Percentiles rank a stretch among this genome's conserved stretches.
phyloP scores from a whole-genome alignment of 305 asterid species.

The Fraxinus angustifolia region DNA sequence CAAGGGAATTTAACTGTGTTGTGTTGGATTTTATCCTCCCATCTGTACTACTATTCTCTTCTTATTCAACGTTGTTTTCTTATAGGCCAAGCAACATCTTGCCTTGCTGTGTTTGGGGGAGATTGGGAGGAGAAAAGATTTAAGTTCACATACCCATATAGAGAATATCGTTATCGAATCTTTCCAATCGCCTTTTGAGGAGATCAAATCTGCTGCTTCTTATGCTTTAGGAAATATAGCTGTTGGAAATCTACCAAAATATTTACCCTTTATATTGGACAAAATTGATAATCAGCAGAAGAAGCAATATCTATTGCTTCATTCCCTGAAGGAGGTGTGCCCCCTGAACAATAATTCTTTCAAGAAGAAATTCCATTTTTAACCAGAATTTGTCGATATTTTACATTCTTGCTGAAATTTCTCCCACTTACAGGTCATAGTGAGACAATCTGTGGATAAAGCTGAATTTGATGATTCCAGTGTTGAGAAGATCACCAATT shows the following conservation, averaged over 20 bases:
- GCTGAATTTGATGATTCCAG: slow-evolving; percentile 95
- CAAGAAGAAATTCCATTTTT: background rate
- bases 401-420: slow-evolving; percentile 15
- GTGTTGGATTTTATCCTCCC: slow-evolving; percentile 5
- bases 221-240: slow-evolving; percentile 99
- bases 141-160: slow-evolving; percentile 79
- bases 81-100: slow-evolving; percentile 90
- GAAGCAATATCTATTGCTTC: slow-evolving; percentile 92
- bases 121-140: slow-evolving; percentile 96
- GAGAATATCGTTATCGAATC: slow-evolving; percentile 93
- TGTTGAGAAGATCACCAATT: slow-evolving; percentile 82
- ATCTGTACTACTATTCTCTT: slow-evolving; percentile 8
- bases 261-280: slow-evolving; percentile 92
- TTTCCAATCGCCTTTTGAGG: slow-evolving; percentile 97
- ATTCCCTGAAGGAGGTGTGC: slow-evolving; percentile 92
- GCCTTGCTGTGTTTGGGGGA: slow-evolving; percentile 96
- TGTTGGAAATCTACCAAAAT: slow-evolving; percentile 90
- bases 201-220: slow-evolving; percentile 98
- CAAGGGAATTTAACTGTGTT: background rate
- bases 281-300: slow-evolving; percentile 99
- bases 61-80: slow-evolving; percentile 20
- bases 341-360: slow-evolving; percentile 19
- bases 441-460: slow-evolving; percentile 95
- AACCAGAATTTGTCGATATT: background rate
- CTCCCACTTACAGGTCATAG: slow-evolving; percentile 71